phyloP scores from a whole-genome alignment of 768 basidiomycete genomes.

The Pisolithus marmoratus region DNA sequence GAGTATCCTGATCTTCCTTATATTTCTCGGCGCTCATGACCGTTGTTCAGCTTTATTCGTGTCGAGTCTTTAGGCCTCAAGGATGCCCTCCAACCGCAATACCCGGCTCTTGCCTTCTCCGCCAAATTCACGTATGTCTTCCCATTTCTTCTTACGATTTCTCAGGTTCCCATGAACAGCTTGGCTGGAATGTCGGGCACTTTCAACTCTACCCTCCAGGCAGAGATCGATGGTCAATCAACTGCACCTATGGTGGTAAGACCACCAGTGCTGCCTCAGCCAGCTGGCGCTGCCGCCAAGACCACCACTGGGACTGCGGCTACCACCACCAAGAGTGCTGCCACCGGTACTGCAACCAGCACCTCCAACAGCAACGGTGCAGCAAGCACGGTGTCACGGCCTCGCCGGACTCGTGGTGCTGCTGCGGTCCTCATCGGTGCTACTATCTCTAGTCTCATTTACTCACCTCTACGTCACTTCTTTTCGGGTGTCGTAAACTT shows the following conservation, averaged over 20 bases:
- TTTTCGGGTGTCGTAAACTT: not conserved
- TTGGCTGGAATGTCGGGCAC: slow-evolving; percentile 64
- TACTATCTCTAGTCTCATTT: slow-evolving; percentile 13
- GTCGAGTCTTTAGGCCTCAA: slow-evolving; percentile 54
- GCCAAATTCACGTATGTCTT: slow-evolving; percentile 64
- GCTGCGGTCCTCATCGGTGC: slow-evolving; percentile 18
- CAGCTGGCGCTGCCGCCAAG: not conserved
- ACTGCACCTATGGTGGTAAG: slow-evolving; percentile 50
- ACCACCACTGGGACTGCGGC: not conserved
- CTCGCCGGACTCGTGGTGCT: slow-evolving; percentile 17
- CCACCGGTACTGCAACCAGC: slow-evolving; percentile 11
- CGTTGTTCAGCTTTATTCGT: slow-evolving; percentile 62
- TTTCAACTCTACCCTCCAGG: slow-evolving; percentile 51
- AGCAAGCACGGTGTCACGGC: slow-evolving; percentile 18
- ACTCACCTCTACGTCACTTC: not conserved
- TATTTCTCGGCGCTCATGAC: not conserved
- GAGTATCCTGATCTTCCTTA: slow-evolving; percentile 11
- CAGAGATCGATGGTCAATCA: slow-evolving; percentile 57
- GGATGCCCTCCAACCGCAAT: slow-evolving; percentile 47
- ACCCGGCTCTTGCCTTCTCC: slow-evolving; percentile 67
- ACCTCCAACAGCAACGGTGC: slow-evolving; percentile 13
- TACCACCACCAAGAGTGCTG: slow-evolving; percentile 3
- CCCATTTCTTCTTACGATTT: not conserved
- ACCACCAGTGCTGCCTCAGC: slow-evolving; percentile 21
- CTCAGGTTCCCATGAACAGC: slow-evolving; percentile 28